These are phyloP conservation scores for Larix kaempferi DNA, from an alignment of 75 land plant species.

Conservation along the genomic window DNA sequence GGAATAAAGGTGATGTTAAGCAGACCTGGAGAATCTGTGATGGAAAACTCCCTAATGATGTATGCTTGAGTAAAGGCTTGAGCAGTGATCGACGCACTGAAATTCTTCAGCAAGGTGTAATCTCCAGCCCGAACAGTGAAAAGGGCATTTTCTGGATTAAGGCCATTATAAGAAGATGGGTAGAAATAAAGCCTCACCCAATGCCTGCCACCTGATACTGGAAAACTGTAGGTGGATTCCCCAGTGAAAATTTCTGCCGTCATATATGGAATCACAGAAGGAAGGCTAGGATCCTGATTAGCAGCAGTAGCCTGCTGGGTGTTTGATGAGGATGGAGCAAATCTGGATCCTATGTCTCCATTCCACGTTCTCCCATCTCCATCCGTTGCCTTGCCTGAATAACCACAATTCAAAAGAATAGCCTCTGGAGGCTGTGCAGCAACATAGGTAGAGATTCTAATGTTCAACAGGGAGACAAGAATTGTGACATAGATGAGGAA, in stretches of 20 bases:
- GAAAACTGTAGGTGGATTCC: slow-evolving; percentile 34
- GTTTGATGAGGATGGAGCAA: background rate
- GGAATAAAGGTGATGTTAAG: slow-evolving; percentile 67
- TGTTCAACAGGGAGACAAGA: no score
- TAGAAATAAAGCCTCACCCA: slow-evolving; percentile 69
- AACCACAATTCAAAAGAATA: slow-evolving; percentile 26
- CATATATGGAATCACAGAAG: slow-evolving; percentile 60
- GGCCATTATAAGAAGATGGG: slow-evolving; percentile 32
- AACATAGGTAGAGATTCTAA: no score
- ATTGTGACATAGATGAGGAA: no score
- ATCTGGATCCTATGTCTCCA: slow-evolving; percentile 12
- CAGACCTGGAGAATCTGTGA: slow-evolving; percentile 24
- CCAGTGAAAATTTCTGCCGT: slow-evolving; percentile 45
- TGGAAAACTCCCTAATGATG: slow-evolving; percentile 59
- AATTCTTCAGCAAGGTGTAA: slow-evolving; percentile 34
- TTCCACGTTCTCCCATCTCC: slow-evolving; percentile 16
- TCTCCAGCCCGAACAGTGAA: no score
- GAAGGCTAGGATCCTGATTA: slow-evolving; percentile 29
- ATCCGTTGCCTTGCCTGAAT: background rate
- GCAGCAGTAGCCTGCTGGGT: slow-evolving; percentile 4
- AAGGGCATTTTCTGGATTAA: background rate
- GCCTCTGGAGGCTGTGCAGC: background rate
- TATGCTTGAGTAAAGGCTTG: slow-evolving; percentile 37
- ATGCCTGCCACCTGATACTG: slow-evolving; percentile 27
- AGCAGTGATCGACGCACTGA: slow-evolving; percentile 43